These are phyloP conservation scores for Arthroderma sp. DNA, from an alignment of 2,329 filamentous ascomycete genomes.

Conservation along the genomic window DNA sequence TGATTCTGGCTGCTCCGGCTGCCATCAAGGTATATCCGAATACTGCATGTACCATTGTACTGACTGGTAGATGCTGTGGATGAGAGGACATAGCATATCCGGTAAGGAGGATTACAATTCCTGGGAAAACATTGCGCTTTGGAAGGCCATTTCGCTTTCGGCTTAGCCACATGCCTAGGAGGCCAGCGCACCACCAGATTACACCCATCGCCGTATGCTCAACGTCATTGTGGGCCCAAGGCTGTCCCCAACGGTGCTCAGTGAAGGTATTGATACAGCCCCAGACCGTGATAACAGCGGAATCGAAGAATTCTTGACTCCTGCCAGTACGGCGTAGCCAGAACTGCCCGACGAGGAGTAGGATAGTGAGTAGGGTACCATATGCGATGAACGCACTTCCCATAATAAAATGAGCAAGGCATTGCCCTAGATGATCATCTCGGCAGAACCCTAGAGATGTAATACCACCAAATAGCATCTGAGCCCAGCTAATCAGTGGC, in stretches of 20 bases:
- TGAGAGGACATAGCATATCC: slow-evolving; percentile 94
- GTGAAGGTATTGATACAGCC: slow-evolving; percentile 97
- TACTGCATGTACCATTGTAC: slow-evolving; percentile 72
- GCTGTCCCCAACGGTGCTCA: slow-evolving; percentile 81
- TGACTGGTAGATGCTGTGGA: slow-evolving; percentile 69
- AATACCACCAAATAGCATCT: slow-evolving; percentile 94
- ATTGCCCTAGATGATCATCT: slow-evolving; percentile 82
- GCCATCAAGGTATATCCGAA: slow-evolving; percentile 96
- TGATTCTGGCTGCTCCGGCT: slow-evolving; percentile 67
- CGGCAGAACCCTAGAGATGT: slow-evolving; percentile 85
- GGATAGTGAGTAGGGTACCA: slow-evolving; percentile 70
- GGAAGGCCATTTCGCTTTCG: slow-evolving; percentile 68
- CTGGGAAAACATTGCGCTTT: slow-evolving; percentile 85
- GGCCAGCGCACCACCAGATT: slow-evolving; percentile 90
- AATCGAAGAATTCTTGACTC: slow-evolving; percentile 96
- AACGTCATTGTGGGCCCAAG: slow-evolving; percentile 86
- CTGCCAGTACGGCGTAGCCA: slow-evolving; percentile 73
- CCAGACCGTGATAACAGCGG: slow-evolving; percentile 80
- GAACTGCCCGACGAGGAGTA: slow-evolving; percentile 74
- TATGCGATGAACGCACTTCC: slow-evolving; percentile 92
- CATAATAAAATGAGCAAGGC: slow-evolving; percentile 97
- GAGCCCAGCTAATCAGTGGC: slow-evolving; percentile 75
- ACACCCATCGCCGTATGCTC: slow-evolving; percentile 99
- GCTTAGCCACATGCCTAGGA: slow-evolving; percentile 87
- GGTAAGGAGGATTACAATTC: slow-evolving; percentile 78